A percentile compares a stretch with the other conserved stretches of the same genome.
phyloP scores from a whole-genome alignment of 2,329 filamentous ascomycete species.

The Trichoderma sp. region DNA sequence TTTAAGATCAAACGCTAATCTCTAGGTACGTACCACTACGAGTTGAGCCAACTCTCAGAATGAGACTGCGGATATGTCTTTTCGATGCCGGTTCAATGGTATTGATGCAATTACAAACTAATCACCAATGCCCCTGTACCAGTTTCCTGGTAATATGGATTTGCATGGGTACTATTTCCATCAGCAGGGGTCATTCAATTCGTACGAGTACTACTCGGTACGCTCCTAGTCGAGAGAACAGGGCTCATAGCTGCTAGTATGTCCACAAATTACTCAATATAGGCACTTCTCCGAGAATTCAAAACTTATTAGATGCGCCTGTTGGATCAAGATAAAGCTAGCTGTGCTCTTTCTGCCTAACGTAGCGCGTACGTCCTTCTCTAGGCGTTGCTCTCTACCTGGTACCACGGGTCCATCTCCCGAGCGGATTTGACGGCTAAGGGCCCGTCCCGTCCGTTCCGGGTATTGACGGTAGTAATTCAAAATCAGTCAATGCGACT shows the following conservation, averaged over 20 bases:
- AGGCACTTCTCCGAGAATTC: background rate
- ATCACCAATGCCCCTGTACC: background rate
- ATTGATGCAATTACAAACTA: background rate
- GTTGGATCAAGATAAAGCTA: background rate
- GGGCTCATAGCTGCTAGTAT: background rate
- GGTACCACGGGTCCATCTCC: background rate
- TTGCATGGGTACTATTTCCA: background rate
- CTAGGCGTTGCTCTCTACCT: background rate
- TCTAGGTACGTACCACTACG: background rate
- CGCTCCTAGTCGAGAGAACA: background rate
- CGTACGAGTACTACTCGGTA: background rate
- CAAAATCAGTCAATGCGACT: background rate
- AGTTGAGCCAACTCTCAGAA: background rate
- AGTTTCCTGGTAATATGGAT: background rate
- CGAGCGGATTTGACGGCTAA: background rate
- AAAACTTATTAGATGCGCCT: background rate
- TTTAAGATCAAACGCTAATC: background rate
- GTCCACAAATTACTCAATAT: background rate
- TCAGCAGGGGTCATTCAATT: background rate
- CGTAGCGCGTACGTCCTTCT: background rate
- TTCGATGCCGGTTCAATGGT: background rate
- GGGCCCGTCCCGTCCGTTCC: background rate
- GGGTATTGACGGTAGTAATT: background rate
- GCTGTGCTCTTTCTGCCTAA: background rate
- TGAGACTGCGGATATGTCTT: background rate